Percentiles rank a stretch among this genome's conserved stretches.
phyloP scores from a whole-genome alignment of 2,329 filamentous ascomycete genomes.

The Penicillium sp. region DNA sequence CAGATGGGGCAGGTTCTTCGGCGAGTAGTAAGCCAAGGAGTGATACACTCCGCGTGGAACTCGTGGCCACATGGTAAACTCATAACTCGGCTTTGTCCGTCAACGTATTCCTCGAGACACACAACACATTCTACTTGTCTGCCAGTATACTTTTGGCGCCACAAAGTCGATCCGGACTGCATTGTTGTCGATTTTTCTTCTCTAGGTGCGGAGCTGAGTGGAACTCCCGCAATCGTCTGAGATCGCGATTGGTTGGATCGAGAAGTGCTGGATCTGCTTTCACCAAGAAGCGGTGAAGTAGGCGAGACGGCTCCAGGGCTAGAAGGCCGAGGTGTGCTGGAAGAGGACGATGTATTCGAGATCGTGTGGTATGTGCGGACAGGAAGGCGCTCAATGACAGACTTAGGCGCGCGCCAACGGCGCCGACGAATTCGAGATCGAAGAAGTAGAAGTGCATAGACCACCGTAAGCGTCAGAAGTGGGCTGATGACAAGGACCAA shows the following conservation, averaged over 20 bases:
- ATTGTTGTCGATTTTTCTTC: conserved; percentile 47
- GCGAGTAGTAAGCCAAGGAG: conserved; percentile 92
- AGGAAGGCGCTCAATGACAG: conserved; percentile 88
- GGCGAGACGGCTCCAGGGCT: conserved; percentile 66
- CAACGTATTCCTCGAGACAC: conserved; percentile 92
- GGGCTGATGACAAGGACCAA: conserved; percentile 96
- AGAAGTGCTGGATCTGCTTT: conserved; percentile 27
- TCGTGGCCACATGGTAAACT: conserved; percentile 95
- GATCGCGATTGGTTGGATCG: conserved; percentile 36
- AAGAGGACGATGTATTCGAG: conserved; percentile 59
- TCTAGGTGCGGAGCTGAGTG: conserved; percentile 24
- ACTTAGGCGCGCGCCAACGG: conserved; percentile 96
- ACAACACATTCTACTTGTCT: conserved; percentile 87
- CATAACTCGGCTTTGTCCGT: conserved; percentile 94
- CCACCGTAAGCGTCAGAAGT: conserved; percentile 84
- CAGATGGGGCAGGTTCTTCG: conserved; percentile 98
- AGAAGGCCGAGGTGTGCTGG: conserved; percentile 56
- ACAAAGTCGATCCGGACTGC: conserved; percentile 33
- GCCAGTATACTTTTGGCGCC: conserved; percentile 60
- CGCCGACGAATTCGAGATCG: conserved; percentile 84
- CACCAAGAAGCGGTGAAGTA: conserved; percentile 71
- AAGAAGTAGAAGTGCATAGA: conserved; percentile 83
- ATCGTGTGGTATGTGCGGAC: conserved; percentile 94
- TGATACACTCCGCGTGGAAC: conserved; percentile 98
- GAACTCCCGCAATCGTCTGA: conserved; percentile 36